Conservation (phyloP, 441 rosid species). For the Gossypium laxum region DNA sequence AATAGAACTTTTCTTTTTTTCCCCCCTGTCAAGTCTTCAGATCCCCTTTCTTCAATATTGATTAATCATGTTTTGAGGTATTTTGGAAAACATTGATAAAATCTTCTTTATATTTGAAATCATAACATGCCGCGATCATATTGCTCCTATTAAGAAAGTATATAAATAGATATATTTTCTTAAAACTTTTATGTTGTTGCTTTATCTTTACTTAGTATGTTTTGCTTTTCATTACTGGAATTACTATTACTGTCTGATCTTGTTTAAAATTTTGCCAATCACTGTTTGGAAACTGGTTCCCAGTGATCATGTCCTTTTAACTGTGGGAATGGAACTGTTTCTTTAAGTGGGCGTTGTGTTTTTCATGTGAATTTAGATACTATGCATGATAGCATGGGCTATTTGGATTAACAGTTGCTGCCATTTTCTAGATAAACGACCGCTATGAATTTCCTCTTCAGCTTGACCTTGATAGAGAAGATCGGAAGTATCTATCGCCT, state of each 20-base stretch:
- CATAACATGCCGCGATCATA: background rate
- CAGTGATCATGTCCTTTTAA: background rate
- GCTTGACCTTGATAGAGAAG: conserved; percentile 81
- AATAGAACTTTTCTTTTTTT: background rate
- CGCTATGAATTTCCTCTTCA: conserved; percentile 90
- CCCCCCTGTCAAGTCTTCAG: background rate
- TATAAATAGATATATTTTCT: background rate
- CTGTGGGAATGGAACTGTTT: background rate
- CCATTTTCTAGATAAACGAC: conserved; percentile 63
- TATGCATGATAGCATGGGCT: background rate
- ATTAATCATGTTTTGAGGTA: background rate
- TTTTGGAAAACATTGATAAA: background rate
- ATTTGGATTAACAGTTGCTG: conserved; percentile 4
- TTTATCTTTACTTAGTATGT: background rate
- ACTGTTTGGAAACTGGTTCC: background rate
- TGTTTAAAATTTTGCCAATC: background rate
- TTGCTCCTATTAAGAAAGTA: background rate
- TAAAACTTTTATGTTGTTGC: background rate
- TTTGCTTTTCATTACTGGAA: background rate
- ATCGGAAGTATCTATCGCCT: conserved; percentile 76
- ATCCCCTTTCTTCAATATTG: background rate
- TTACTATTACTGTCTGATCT: background rate
- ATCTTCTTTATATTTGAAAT: background rate
- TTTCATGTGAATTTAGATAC: background rate
- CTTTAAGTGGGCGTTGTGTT: background rate